Conservation (phyloP, 139 green algal species). For the Picochlorum sp. region DNA sequence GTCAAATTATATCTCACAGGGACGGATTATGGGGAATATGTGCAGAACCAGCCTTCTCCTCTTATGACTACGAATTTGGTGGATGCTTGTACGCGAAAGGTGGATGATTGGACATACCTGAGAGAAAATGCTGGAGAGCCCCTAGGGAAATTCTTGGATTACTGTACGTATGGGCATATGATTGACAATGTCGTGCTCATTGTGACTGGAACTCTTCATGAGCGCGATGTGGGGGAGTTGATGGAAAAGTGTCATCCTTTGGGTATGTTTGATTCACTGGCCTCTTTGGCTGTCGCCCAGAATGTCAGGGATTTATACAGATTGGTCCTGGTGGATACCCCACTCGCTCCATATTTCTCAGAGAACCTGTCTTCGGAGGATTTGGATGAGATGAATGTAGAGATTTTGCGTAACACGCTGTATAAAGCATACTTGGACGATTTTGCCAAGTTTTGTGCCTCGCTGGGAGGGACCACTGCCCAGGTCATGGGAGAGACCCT, state of each 20-base stretch:
- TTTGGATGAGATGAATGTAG: slow-evolving; percentile 99
- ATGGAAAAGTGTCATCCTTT: slow-evolving; percentile 98
- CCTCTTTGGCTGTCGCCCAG: slow-evolving; percentile 84
- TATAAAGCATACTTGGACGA: slow-evolving; percentile 99
- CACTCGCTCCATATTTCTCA: slow-evolving; percentile 93
- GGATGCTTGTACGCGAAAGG: slow-evolving; percentile 92
- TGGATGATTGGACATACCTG: slow-evolving; percentile 91
- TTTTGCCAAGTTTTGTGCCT: slow-evolving; percentile 76
- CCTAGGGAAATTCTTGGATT: slow-evolving; percentile 90
- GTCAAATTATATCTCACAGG: slow-evolving; percentile 95
- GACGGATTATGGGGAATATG: slow-evolving; percentile 85
- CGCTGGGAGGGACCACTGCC: slow-evolving; percentile 76
- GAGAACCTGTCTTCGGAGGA: slow-evolving; percentile 79
- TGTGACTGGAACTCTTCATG: slow-evolving; percentile 93
- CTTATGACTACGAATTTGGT: slow-evolving; percentile 90
- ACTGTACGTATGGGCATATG: slow-evolving; percentile 99
- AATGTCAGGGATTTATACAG: slow-evolving; percentile 96
- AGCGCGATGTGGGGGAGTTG: slow-evolving; percentile 94
- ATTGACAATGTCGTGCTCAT: slow-evolving; percentile 99
- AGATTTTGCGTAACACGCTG: slow-evolving; percentile 89
- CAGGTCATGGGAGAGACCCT: slow-evolving; percentile 92
- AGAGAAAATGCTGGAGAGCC: slow-evolving; percentile 75
- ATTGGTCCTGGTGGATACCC: slow-evolving; percentile 94
- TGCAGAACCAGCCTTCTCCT: slow-evolving; percentile 85
- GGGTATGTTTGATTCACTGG: slow-evolving; percentile 96